Base-by-base conservation (phyloP, 2,329 filamentous ascomycete genomes). In the Akanthomyces lecanii region DNA sequence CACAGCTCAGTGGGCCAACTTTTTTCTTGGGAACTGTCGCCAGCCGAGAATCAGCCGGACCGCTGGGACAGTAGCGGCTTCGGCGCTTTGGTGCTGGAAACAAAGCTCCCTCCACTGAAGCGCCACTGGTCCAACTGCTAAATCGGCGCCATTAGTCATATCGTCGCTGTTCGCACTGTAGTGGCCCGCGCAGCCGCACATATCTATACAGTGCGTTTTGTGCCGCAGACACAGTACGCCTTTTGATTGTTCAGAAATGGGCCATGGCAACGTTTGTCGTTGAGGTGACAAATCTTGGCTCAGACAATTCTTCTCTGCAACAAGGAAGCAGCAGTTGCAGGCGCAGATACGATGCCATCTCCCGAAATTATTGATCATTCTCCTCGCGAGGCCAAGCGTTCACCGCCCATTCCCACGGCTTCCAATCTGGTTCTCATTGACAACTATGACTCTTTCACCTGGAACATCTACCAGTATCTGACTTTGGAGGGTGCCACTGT, bases 391-490 rank as follows among this genome's bases (percentile, higher is more conserved):
- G 90, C 91, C 64, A 84, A 89, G 66, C 88, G 89, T 59, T 88
- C 88, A 36, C 81, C 87, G 59, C 87, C 88, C 42, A 81, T 97
- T 60, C 75, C 89, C 28, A 92, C 88, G 57, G 95, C 95, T 30
- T 90, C 89, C 63, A 98, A 98, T 76, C 84, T 99, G 64, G 85
- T 99, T 66, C 83, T 99, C 67, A 97, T 99, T 71, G 95, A 99
- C 82, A 99, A 99, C 78, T 99, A 98, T 77, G 95, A 99, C 77
- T 98, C 95, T 4, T 99, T 99, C 76, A 97, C 94, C 64, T 99
- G 93, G 92, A 99, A 99, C 73, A 92, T 99, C 64, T 99, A 98
- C 76, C 96, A 99, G 76, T 99, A 99, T 72, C 86, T 99, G 1
- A 89, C 94, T 7, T 87, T 99, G n/a, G 95, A 98, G 75, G 95